Evolutionary conservation across 208 protist genomes (phyloP).

Genomic region (Kentomonas sorsogonicus): DNA sequence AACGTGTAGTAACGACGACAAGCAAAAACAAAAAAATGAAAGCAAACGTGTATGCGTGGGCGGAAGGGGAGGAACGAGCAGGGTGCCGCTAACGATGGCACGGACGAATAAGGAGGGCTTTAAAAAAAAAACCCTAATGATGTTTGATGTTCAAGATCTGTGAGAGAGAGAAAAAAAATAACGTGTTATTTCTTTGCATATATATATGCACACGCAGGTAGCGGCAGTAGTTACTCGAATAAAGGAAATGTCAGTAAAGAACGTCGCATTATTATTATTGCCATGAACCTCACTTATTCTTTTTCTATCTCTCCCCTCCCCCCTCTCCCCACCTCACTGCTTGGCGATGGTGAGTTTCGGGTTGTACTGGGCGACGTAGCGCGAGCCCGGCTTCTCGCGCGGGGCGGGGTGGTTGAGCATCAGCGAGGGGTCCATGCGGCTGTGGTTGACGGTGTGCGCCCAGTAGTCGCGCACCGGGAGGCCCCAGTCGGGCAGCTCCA

Average conservation of each 20-base stretch:
- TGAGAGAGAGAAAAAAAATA: slow-evolving; percentile 6
- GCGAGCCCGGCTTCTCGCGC: slow-evolving; percentile 56
- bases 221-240: slow-evolving; percentile 4
- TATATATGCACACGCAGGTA: not conserved
- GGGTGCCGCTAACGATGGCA: not conserved
- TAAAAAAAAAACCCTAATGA: slow-evolving; percentile 15
- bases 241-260: slow-evolving; percentile 12
- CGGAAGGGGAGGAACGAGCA: not conserved
- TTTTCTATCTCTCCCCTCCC: not conserved
- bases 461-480: slow-evolving; percentile 41
- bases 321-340: slow-evolving; percentile 13
- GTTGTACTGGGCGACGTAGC: slow-evolving; percentile 56
- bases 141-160: too few species aligned
- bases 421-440: slow-evolving; percentile 33
- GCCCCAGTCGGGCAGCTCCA: slow-evolving; percentile 44
- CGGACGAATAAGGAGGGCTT: not conserved
- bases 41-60: slow-evolving; percentile 3
- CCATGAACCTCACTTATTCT: not conserved
- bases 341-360: slow-evolving; percentile 51
- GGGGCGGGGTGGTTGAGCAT: slow-evolving; percentile 61
- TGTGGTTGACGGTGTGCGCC: slow-evolving; percentile 39
- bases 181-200: not conserved
- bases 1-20: not conserved
- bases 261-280: not conserved
- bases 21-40: slow-evolving; percentile 14